Percentiles rank a stretch among this genome's conserved stretches.
Conservation (phyloP, 1,284 basidiomycete species). For the Sporisorium iseilematis-ciliati region DNA sequence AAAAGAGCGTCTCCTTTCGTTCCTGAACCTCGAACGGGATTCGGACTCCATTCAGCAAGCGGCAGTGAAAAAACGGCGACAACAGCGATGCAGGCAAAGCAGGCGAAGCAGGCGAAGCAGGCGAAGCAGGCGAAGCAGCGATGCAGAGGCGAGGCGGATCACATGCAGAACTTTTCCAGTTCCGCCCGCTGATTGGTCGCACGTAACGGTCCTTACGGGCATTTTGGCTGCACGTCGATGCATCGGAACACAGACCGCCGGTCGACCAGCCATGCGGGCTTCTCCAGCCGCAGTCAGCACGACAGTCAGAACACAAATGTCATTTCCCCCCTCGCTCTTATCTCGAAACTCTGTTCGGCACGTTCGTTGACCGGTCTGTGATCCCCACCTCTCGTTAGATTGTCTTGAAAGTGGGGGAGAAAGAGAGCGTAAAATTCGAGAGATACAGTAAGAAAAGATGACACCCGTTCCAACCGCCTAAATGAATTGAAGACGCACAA, state of each 20-base stretch:
- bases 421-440: too few species aligned
- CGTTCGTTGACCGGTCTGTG: neutral
- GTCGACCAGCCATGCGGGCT: neutral
- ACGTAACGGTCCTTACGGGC: slow-evolving; percentile 8
- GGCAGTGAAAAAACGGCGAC: too few species aligned
- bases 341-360: neutral
- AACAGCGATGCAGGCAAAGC: too few species aligned
- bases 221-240: neutral
- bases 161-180: neutral
- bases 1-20: too few species aligned
- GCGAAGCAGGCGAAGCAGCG: too few species aligned
- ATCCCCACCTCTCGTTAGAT: neutral
- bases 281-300: neutral
- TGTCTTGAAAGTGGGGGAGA: too few species aligned
- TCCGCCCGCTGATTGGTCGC: slow-evolving; percentile 9
- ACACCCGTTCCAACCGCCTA: too few species aligned
- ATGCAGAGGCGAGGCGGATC: neutral
- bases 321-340: neutral
- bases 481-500: neutral
- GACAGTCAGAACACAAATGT: too few species aligned
- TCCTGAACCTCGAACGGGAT: too few species aligned
- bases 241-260: slow-evolving; percentile 18
- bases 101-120: too few species aligned
- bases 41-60: too few species aligned
- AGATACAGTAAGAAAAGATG: too few species aligned